Evolutionary conservation across 2,329 filamentous ascomycete species (phyloP).

Genomic region (Mycosphaerella sp.): DNA sequence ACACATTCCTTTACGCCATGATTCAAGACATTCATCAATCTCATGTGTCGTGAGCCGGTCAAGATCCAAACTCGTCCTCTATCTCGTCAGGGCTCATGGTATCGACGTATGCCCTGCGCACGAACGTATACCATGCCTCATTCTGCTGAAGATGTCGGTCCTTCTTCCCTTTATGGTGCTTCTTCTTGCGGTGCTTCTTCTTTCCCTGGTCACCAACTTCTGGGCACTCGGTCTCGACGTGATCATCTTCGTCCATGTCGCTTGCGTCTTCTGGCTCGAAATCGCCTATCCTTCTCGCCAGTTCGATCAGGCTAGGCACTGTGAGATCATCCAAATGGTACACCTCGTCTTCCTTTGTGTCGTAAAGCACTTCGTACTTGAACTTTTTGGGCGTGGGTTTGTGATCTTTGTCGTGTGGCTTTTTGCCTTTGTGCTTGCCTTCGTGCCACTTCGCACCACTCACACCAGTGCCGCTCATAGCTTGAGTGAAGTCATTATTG

Average conservation of each 20-base stretch:
- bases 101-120: slow-evolving; percentile 71
- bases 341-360: slow-evolving; percentile 67
- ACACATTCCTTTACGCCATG: no score
- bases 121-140: slow-evolving; percentile 71
- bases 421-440: slow-evolving; percentile 57
- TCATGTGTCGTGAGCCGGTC: slow-evolving; percentile 2
- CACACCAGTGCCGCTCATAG: slow-evolving; percentile 23
- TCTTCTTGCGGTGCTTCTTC: slow-evolving; percentile 26
- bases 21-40: background rate
- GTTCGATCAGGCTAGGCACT: slow-evolving; percentile 68
- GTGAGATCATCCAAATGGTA: slow-evolving; percentile 79
- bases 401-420: slow-evolving; percentile 43
- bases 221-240: slow-evolving; percentile 25
- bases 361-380: slow-evolving; percentile 76
- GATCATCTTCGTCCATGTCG: slow-evolving; percentile 28
- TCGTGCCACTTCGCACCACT: slow-evolving; percentile 51
- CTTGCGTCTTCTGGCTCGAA: slow-evolving; percentile 33
- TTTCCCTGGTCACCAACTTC: slow-evolving; percentile 25
- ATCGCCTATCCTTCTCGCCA: slow-evolving; percentile 72
- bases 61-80: slow-evolving; percentile 36
- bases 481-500: slow-evolving; percentile 60
- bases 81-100: slow-evolving; percentile 63
- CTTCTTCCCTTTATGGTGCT: slow-evolving; percentile 32
- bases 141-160: slow-evolving; percentile 49
- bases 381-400: slow-evolving; percentile 60